These are phyloP conservation scores for Cystobasidium tubakii DNA, from an alignment of 768 basidiomycete genomes.

Conservation along the genomic window DNA sequence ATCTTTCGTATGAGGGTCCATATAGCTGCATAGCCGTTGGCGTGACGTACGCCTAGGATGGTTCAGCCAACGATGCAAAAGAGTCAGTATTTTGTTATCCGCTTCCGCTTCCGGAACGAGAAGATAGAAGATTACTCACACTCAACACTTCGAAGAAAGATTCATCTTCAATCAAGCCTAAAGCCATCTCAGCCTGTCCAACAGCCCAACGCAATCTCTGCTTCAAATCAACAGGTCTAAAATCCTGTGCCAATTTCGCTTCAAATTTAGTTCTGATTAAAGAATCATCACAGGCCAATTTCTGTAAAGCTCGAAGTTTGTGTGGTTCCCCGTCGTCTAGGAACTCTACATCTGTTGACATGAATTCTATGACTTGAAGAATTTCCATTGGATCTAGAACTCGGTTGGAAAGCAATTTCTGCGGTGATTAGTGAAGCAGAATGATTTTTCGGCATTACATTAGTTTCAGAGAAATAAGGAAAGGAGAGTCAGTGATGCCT, in stretches of 20 bases:
- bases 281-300: neutral
- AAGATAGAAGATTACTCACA: neutral
- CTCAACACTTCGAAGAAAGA: neutral
- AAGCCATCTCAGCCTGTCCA: neutral
- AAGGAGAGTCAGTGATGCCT: too few relatives aligned
- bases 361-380: neutral
- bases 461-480: too few relatives aligned
- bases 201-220: neutral
- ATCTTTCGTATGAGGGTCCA: neutral
- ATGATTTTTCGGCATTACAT: too few relatives aligned
- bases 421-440: too few relatives aligned
- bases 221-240: conserved; percentile 4
- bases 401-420: conserved; percentile 5
- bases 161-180: neutral
- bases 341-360: neutral
- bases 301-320: neutral
- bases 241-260: neutral
- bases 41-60: neutral
- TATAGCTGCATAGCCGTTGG: neutral
- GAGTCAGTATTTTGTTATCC: too few relatives aligned
- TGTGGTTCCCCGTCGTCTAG: neutral
- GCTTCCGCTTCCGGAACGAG: too few relatives aligned
- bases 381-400: neutral
- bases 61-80: neutral
- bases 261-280: neutral